These are phyloP conservation scores for Hortaea werneckii DNA, from an alignment of 2,329 filamentous ascomycete genomes.

Conservation along the genomic window DNA sequence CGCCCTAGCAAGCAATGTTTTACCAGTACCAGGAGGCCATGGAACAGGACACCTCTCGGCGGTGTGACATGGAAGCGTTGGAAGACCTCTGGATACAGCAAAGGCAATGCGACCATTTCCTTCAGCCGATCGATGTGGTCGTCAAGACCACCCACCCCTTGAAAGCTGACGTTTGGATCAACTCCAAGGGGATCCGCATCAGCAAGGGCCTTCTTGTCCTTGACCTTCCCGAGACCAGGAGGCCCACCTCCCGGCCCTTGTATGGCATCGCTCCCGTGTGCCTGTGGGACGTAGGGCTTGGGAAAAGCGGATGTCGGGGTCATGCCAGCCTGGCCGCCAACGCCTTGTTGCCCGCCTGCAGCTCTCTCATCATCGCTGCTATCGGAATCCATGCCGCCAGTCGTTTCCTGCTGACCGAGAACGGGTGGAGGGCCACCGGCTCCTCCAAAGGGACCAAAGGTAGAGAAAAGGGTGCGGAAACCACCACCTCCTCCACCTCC, in stretches of 20 bases:
- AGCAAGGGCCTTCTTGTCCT: constrained; percentile 81
- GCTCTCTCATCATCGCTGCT: constrained; percentile 85
- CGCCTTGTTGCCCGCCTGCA: constrained; percentile 36
- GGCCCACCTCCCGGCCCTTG: constrained; percentile 52
- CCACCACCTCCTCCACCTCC: constrained; percentile 49
- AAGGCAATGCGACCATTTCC: constrained; percentile 92
- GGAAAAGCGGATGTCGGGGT: constrained; percentile 46
- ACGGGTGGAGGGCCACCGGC: constrained; percentile 63
- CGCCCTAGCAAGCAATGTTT: constrained; percentile 88
- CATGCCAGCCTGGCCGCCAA: constrained; percentile 55
- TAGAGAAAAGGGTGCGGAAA: constrained; percentile 77
- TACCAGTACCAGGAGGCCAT: constrained; percentile 94
- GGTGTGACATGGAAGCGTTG: constrained; percentile 84
- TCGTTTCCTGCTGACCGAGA: constrained; percentile 64
- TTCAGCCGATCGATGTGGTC: constrained; percentile 95
- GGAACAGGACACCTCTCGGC: constrained; percentile 88
- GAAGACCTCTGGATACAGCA: constrained; percentile 93
- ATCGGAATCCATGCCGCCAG: constrained; percentile 79
- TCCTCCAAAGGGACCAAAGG: constrained; percentile 86
- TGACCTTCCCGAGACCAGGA: constrained; percentile 78
- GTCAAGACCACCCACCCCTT: constrained; percentile 83
- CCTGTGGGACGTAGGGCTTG: constrained; percentile 44
- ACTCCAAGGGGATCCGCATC: constrained; percentile 93
- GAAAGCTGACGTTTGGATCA: constrained; percentile 85
- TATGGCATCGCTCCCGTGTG: constrained; percentile 47